Evolutionary conservation across 768 basidiomycete species (phyloP).

Genomic region (Phylloporus rhodoxanthus): DNA sequence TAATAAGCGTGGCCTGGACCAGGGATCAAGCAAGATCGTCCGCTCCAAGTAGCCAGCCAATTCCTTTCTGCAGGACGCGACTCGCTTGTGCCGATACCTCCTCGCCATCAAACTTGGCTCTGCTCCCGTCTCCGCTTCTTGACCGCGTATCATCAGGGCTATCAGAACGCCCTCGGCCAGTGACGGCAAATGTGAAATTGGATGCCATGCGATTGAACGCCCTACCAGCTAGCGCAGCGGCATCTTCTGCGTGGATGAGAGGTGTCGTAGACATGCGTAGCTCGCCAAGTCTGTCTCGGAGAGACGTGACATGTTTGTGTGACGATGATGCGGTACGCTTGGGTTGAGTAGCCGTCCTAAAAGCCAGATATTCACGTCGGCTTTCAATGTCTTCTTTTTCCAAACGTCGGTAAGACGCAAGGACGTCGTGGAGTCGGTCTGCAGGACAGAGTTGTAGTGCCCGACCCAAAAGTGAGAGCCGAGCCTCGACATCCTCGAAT

Average conservation of each 20-base stretch:
- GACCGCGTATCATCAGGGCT: conserved; percentile 21
- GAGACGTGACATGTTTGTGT: conserved; percentile 42
- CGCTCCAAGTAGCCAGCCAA: conserved; percentile 93
- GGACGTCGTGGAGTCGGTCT: conserved; percentile 71
- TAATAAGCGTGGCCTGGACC: neutral
- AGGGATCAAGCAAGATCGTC: conserved; percentile 41
- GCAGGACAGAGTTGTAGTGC: conserved; percentile 84
- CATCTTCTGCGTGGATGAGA: conserved; percentile 66
- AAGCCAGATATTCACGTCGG: conserved; percentile 40
- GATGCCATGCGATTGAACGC: conserved; percentile 76
- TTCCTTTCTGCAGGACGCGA: conserved; percentile 78
- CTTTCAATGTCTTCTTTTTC: conserved; percentile 58
- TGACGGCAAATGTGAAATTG: conserved; percentile 65
- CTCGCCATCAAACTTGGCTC: conserved; percentile 42
- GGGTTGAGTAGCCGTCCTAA: conserved; percentile 16
- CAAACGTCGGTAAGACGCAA: conserved; percentile 68
- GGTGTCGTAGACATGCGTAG: conserved; percentile 67
- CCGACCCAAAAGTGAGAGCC: conserved; percentile 66
- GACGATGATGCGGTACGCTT: conserved; percentile 18
- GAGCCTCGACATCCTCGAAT: conserved; percentile 60
- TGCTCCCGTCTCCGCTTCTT: conserved; percentile 36
- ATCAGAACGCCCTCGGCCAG: conserved; percentile 32
- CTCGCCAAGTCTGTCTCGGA: conserved; percentile 57
- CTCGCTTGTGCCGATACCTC: conserved; percentile 73
- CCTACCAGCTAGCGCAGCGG: conserved; percentile 70